Conservation (phyloP, 257 asterid species). For the Nicotiana otophora region DNA sequence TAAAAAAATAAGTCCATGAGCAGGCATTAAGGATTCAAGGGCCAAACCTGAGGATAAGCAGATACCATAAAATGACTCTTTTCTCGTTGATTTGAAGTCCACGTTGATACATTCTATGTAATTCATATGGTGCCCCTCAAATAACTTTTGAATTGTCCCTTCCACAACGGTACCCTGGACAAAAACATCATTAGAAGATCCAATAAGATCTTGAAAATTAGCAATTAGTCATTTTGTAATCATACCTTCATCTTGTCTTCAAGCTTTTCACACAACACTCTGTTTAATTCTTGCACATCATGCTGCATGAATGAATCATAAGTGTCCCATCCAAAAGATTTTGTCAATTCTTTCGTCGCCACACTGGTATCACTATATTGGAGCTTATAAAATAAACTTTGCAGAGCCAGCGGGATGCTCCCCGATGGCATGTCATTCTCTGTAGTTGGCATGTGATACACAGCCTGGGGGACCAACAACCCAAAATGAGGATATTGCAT, state of each 20-base stretch:
- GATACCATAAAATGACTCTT: slow-evolving; percentile 94
- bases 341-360: slow-evolving; percentile 93
- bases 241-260: slow-evolving; percentile 98
- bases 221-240: slow-evolving; percentile 9
- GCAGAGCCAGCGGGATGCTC: slow-evolving; percentile 95
- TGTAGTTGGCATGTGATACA: slow-evolving; percentile 98
- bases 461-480: slow-evolving; percentile 59
- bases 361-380: slow-evolving; percentile 92
- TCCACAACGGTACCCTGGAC: slow-evolving; percentile 96
- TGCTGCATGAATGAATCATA: slow-evolving; percentile 98
- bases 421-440: slow-evolving; percentile 99
- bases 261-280: slow-evolving; percentile 91
- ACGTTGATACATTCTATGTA: slow-evolving; percentile 95
- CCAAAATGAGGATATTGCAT: slow-evolving; percentile 21
- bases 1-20: slow-evolving; percentile 13
- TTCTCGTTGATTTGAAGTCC: slow-evolving; percentile 90
- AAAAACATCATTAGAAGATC: slow-evolving; percentile 25
- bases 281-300: slow-evolving; percentile 95
- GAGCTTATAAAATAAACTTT: slow-evolving; percentile 95
- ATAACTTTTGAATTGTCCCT: slow-evolving; percentile 96
- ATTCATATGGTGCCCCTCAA: slow-evolving; percentile 97
- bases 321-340: slow-evolving; percentile 99
- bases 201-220: slow-evolving; percentile 5
- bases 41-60: slow-evolving; percentile 18
- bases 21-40: neutral